phyloP scores from a whole-genome alignment of 1,284 basidiomycete genomes.

The Flammula alnicola region DNA sequence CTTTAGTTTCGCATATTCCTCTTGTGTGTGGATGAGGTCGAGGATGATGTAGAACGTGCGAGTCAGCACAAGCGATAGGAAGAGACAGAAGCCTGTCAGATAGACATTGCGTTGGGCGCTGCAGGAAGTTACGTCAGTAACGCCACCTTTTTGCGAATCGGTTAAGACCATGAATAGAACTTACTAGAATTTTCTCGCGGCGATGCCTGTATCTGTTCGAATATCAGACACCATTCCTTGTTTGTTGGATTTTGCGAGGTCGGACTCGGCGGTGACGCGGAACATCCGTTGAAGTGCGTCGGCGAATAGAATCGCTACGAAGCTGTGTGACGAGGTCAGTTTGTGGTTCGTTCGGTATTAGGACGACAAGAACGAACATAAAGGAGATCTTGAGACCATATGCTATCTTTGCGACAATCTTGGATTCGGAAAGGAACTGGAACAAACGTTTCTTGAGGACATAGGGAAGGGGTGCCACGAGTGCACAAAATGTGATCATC shows the following conservation, averaged over 20 bases:
- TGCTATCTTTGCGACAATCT: slow-evolving; percentile 72
- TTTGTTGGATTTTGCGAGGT: slow-evolving; percentile 66
- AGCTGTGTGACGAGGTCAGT: too few relatives aligned
- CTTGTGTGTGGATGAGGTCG: slow-evolving; percentile 90
- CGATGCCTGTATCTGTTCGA: slow-evolving; percentile 82
- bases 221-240: slow-evolving; percentile 60
- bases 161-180: slow-evolving; percentile 30
- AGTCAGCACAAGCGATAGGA: slow-evolving; percentile 92
- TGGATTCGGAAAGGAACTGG: slow-evolving; percentile 74
- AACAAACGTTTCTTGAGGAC: slow-evolving; percentile 75
- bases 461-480: slow-evolving; percentile 81
- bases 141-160: background rate
- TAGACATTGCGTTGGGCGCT: slow-evolving; percentile 88
- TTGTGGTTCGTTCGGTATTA: too few relatives aligned
- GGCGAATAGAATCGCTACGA: slow-evolving; percentile 84
- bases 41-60: slow-evolving; percentile 92
- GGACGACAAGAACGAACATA: slow-evolving; percentile 62
- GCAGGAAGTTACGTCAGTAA: slow-evolving; percentile 15
- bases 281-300: slow-evolving; percentile 95
- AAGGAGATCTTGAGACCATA: slow-evolving; percentile 93
- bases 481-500: slow-evolving; percentile 76
- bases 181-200: slow-evolving; percentile 93
- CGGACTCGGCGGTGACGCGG: slow-evolving; percentile 79
- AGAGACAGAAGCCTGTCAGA: slow-evolving; percentile 90
- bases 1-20: slow-evolving; percentile 85